A percentile compares a stretch with the other conserved stretches of the same genome.
phyloP scores from a whole-genome alignment of 2,329 filamentous ascomycete genomes.

The Biscogniauxia mediterranea region DNA sequence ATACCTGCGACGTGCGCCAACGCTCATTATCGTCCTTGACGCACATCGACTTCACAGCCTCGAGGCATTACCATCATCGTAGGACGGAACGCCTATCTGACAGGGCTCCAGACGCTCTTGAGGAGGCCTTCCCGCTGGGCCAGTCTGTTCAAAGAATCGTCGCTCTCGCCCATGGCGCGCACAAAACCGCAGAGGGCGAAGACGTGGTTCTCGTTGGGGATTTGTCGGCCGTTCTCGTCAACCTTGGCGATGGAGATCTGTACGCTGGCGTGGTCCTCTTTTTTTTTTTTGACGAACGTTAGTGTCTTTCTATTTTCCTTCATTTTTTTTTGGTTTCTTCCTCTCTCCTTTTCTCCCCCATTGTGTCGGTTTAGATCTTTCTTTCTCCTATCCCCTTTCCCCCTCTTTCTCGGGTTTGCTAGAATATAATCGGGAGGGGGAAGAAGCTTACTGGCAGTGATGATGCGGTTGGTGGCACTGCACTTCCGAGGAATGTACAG shows the following conservation, averaged over 20 bases:
- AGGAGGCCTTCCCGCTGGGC: slow-evolving; percentile 94
- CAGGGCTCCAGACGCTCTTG: slow-evolving; percentile 92
- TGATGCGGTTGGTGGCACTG: slow-evolving; percentile 98
- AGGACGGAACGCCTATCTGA: slow-evolving; percentile 48
- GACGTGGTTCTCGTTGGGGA: slow-evolving; percentile 93
- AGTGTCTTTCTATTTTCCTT: neutral
- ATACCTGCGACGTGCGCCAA: slow-evolving; percentile 19
- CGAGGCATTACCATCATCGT: slow-evolving; percentile 19
- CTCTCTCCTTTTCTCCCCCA: too few species aligned
- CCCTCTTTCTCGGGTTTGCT: too few species aligned
- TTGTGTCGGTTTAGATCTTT: too few species aligned
- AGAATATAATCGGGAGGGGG: neutral
- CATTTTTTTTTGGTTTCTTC: too few species aligned
- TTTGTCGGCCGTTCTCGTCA: slow-evolving; percentile 93
- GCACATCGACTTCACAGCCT: neutral
- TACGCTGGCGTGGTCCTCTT: slow-evolving; percentile 92
- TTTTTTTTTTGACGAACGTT: neutral
- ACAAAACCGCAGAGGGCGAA: slow-evolving; percentile 98
- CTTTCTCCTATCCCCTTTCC: too few species aligned
- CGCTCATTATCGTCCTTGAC: neutral
- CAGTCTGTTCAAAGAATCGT: slow-evolving; percentile 94
- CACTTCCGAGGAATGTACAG: slow-evolving; percentile 99
- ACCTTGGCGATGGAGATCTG: slow-evolving; percentile 98
- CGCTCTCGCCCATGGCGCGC: slow-evolving; percentile 94
- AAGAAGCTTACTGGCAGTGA: slow-evolving; percentile 73